Evolutionary conservation across 2,329 filamentous ascomycete species (phyloP), one percentile per base, ranked within the genome.

Genomic region (Cladorrhinum sp.): DNA sequence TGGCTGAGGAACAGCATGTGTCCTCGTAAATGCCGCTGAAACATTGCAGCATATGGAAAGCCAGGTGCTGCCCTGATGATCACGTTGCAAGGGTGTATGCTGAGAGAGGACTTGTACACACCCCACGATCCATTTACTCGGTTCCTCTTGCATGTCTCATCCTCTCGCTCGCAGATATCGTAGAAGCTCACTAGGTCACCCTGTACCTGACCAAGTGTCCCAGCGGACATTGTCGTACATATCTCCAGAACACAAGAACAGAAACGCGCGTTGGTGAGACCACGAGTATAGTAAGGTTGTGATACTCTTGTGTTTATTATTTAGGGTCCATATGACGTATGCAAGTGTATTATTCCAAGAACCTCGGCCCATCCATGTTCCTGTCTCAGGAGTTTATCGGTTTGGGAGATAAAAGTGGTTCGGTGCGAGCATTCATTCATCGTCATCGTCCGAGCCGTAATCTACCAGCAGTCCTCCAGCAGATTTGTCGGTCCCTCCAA

Each of bases 401-500:
- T n/a, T n/a, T n/a, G n/a, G 27, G 12, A 32, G 12, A 32, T 32
- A 32, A 32, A 32, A 32, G 12, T 32, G 12, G 12, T 50, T 12
- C 2, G 27, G 7, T 29, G 2, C 50, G 6, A 52, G 18, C 12
- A 18, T 8, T 1, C 12, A 20, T 12, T 50, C 65, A 22, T 65
- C 63, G 29, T 64, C 60, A 18, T 63, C 61, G 32, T 67, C 67
- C n/a, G 68, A 70, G 1, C 61, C 67, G 29, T 70, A 70, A 23
- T 62, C 64, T 4, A 70, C 66, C 45, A 70, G 50, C 13, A 64
- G 22, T 2, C 62, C 64, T 2, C 65, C 63, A 22, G 52, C 61
- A 7, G 61, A 25, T 41, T 66, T 67, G 20, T 57, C 61, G 2
- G 24, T 50, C n/a, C 36, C 51, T 22, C 13, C 53, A 20, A 22